These are phyloP conservation scores for Cryptosporidium tyzzeri DNA, from an alignment of 169 alveolate species.

Conservation along the genomic window DNA sequence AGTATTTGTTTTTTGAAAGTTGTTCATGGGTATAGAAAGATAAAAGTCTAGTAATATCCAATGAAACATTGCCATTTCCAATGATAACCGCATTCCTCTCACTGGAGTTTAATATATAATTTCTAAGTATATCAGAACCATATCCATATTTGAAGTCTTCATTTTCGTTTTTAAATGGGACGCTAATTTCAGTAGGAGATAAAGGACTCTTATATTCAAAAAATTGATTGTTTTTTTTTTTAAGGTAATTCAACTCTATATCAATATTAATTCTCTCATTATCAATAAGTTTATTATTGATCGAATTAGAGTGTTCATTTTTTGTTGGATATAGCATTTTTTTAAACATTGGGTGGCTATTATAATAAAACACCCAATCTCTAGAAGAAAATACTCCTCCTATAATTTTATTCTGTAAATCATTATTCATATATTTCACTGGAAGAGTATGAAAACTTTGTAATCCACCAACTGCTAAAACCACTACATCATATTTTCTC, in stretches of 20 bases:
- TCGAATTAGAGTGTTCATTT: background rate
- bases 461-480: slow-evolving; percentile 56
- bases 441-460: slow-evolving; percentile 42
- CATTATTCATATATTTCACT: slow-evolving; percentile 2
- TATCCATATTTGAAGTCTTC: slow-evolving; percentile 43
- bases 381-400: slow-evolving; percentile 73
- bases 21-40: slow-evolving; percentile 45
- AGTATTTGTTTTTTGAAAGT: slow-evolving; percentile 36
- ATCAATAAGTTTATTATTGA: background rate
- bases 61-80: slow-evolving; percentile 76
- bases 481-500: slow-evolving; percentile 29
- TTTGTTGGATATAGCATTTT: slow-evolving; percentile 4
- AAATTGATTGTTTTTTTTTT: slow-evolving; percentile 26
- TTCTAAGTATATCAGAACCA: slow-evolving; percentile 5
- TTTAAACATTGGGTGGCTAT: slow-evolving; percentile 53
- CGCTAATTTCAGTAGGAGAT: background rate
- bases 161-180: background rate
- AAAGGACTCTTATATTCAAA: slow-evolving; percentile 61
- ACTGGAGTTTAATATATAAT: slow-evolving; percentile 25
- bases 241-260: background rate
- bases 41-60: slow-evolving; percentile 45
- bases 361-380: slow-evolving; percentile 69
- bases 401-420: slow-evolving; percentile 2
- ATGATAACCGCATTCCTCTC: slow-evolving; percentile 54
- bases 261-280: background rate